A percentile compares a stretch with the other conserved stretches of the same genome.
phyloP scores from a whole-genome alignment of 2,329 filamentous ascomycete species.

The Fusarium sambucinum region DNA sequence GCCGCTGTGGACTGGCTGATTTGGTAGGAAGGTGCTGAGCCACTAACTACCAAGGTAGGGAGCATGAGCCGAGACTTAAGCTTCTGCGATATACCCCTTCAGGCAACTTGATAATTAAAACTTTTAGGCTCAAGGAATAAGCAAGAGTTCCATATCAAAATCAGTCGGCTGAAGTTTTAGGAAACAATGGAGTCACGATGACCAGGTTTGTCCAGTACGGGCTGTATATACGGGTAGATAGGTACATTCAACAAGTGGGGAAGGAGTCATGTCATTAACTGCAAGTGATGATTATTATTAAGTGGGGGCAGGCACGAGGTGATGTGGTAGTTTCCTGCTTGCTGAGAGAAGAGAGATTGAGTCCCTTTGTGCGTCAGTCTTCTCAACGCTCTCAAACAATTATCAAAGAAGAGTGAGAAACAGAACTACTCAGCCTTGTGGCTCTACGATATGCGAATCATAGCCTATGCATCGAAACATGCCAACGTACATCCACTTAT shows the following conservation, averaged over 20 bases:
- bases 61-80: constrained; percentile 2
- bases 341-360: not conserved
- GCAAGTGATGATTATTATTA: not conserved
- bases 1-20: not conserved
- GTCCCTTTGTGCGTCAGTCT: not conserved
- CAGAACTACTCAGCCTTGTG: constrained; percentile 32
- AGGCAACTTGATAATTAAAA: not conserved
- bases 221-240: not conserved
- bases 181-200: constrained; percentile 14
- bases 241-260: constrained; percentile 18
- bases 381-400: constrained; percentile 14
- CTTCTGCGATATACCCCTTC: constrained; percentile 9
- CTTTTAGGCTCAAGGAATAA: constrained; percentile 2
- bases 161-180: constrained; percentile 21
- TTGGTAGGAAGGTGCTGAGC: constrained; percentile 18
- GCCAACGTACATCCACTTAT: constrained; percentile 39
- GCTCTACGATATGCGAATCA: constrained; percentile 32
- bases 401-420: not conserved
- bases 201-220: constrained; percentile 1
- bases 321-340: not conserved
- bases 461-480: constrained; percentile 31
- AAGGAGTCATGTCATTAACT: not conserved
- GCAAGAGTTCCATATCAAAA: not conserved
- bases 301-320: constrained; percentile 4
- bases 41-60: not conserved